Evolutionary conservation across 139 green algal species (phyloP).

Genomic region (Protoeuglena noctilucae): DNA sequence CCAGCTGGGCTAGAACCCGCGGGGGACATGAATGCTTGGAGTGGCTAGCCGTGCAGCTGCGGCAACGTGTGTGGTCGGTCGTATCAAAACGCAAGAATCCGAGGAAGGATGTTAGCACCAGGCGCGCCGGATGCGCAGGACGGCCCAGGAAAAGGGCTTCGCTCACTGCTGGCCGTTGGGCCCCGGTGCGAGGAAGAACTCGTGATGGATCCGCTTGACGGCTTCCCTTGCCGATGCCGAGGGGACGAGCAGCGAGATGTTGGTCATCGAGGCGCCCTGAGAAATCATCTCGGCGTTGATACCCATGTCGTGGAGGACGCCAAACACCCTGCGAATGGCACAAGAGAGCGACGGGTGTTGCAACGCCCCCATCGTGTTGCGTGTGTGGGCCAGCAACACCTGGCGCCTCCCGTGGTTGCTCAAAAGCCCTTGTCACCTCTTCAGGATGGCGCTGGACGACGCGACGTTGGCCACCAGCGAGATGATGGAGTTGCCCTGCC

Average conservation of each 20-base stretch:
- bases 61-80: too few relatives aligned
- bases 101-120: too few relatives aligned
- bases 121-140: too few relatives aligned
- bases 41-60: too few relatives aligned
- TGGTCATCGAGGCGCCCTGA: conserved; percentile 66
- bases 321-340: conserved; percentile 22
- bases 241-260: conserved; percentile 69
- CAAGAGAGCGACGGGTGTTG: conserved; percentile 2
- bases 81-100: too few relatives aligned
- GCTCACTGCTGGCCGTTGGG: too few relatives aligned
- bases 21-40: too few relatives aligned
- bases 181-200: too few relatives aligned
- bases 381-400: not conserved
- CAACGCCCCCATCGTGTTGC: conserved; percentile 30
- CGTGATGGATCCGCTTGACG: conserved; percentile 43
- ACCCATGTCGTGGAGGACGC: conserved; percentile 27
- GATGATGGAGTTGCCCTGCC: conserved; percentile 62
- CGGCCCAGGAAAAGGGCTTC: too few relatives aligned
- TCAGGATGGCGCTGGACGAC: conserved; percentile 61
- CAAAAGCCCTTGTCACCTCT: conserved; percentile 22
- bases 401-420: not conserved
- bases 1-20: too few relatives aligned
- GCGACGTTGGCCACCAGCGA: conserved; percentile 88
- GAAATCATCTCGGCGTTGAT: conserved; percentile 82
- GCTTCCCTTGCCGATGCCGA: conserved; percentile 28